phyloP scores from a whole-genome alignment of 129 eudicot species.

The Pulicaria dysenterica region DNA sequence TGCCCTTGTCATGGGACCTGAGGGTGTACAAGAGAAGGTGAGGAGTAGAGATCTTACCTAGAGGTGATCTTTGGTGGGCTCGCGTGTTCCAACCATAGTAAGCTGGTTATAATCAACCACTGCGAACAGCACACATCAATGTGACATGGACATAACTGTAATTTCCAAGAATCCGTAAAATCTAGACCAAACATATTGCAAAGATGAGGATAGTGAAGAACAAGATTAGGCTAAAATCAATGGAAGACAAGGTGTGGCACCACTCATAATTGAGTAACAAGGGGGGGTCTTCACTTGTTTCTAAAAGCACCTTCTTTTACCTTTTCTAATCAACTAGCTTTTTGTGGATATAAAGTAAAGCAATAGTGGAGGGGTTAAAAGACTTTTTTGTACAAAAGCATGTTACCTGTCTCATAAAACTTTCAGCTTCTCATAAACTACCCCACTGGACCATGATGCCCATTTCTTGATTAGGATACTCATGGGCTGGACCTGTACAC shows the following conservation, averaged over 20 bases:
- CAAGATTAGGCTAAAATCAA: constrained; percentile 27
- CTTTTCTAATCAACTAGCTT: constrained; percentile 25
- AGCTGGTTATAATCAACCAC: constrained; percentile 22
- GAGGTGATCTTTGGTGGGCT: constrained; percentile 26
- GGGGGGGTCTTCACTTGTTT: constrained; percentile 27
- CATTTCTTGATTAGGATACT: constrained; percentile 36
- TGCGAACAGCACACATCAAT: constrained; percentile 5
- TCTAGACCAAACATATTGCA: constrained; percentile 26
- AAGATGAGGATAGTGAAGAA: constrained; percentile 35
- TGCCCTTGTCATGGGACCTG: constrained; percentile 21
- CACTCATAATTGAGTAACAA: constrained; percentile 39
- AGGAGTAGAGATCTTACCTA: constrained; percentile 21
- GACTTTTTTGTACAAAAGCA: constrained; percentile 42
- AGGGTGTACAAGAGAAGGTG: constrained; percentile 19
- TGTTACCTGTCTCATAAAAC: constrained; percentile 40
- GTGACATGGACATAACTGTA: background rate
- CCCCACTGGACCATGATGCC: constrained; percentile 39
- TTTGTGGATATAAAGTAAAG: constrained; percentile 51
- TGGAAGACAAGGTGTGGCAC: constrained; percentile 45
- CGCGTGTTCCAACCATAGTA: constrained; percentile 4
- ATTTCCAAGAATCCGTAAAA: background rate
- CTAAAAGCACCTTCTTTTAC: constrained; percentile 25
- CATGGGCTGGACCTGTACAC: constrained; percentile 27
- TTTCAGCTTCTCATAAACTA: constrained; percentile 27
- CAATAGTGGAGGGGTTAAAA: constrained; percentile 38